Percentiles rank a stretch among this genome's conserved stretches.
phyloP scores from a whole-genome alignment of 2,329 filamentous ascomycete genomes.

The Cordyceps javanica region DNA sequence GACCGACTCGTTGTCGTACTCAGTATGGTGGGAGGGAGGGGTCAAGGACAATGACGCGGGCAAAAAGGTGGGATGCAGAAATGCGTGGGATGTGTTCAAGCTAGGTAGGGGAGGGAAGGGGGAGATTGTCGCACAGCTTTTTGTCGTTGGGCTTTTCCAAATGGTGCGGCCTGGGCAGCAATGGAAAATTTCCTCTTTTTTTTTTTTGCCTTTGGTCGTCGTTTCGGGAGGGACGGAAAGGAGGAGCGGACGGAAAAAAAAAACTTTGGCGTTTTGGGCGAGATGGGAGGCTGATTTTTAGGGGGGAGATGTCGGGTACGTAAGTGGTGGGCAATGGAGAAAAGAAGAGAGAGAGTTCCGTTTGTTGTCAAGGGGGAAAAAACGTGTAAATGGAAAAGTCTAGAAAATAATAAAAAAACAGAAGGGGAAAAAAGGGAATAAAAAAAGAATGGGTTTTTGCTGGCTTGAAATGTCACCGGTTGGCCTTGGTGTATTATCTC shows the following conservation, averaged over 20 bases:
- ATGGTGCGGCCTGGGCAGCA: not conserved
- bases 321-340: not conserved
- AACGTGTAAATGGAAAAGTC: not conserved
- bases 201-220: too few relatives aligned
- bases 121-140: not conserved
- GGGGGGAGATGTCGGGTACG: not conserved
- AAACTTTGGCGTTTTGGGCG: not conserved
- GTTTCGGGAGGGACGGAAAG: not conserved
- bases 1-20: not conserved
- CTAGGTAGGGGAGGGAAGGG: too few relatives aligned
- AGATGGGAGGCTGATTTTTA: not conserved
- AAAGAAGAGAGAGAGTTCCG: not conserved
- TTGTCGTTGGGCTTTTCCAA: not conserved
- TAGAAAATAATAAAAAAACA: not conserved
- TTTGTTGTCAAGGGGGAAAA: not conserved
- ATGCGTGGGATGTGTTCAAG: not conserved
- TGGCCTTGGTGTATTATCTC: not conserved
- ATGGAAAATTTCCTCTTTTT: not conserved
- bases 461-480: not conserved
- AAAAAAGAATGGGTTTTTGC: constrained; percentile 1
- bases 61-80: not conserved
- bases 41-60: too few relatives aligned
- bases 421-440: too few relatives aligned
- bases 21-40: not conserved
- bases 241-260: too few relatives aligned